A percentile compares a stretch with the other conserved stretches of the same genome.
Conservation (phyloP, 2,329 filamentous ascomycete species). For the Ophioceras dolichostomum region DNA sequence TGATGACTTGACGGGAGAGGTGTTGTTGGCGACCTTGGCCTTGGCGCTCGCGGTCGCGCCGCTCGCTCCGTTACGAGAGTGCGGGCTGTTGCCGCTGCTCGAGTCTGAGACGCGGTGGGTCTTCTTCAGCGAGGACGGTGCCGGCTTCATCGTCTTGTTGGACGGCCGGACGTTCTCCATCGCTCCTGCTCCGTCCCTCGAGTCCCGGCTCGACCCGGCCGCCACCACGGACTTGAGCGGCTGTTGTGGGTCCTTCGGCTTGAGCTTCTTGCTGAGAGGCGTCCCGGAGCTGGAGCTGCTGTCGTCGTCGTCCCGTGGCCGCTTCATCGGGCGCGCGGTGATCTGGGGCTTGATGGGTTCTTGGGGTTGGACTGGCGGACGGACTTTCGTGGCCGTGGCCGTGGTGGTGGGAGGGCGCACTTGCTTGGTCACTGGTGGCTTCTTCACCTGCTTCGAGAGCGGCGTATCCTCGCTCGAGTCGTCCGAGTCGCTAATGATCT, state of each 20-base stretch:
- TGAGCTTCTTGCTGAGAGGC: conserved; percentile 45
- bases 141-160: neutral
- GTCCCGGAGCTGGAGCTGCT: conserved; percentile 49
- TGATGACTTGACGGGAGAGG: conserved; percentile 50
- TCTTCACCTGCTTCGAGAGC: conserved; percentile 8
- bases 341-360: conserved; percentile 7
- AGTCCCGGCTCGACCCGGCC: neutral
- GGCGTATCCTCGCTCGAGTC: conserved; percentile 39
- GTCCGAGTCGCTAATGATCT: conserved; percentile 43
- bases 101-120: conserved; percentile 4
- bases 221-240: neutral
- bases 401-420: conserved; percentile 3
- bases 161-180: neutral
- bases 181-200: neutral
- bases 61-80: conserved; percentile 25
- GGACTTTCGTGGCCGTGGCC: conserved; percentile 7
- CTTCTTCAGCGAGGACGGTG: neutral
- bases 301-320: conserved; percentile 39
- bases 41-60: conserved; percentile 20
- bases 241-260: conserved; percentile 26
- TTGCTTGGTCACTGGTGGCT: conserved; percentile 4
- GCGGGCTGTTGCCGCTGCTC: conserved; percentile 28
- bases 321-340: conserved; percentile 28
- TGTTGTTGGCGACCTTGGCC: conserved; percentile 41
- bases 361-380: no score